phyloP scores from a whole-genome alignment of 2,329 filamentous ascomycete species.

The Colletotrichum sp. region DNA sequence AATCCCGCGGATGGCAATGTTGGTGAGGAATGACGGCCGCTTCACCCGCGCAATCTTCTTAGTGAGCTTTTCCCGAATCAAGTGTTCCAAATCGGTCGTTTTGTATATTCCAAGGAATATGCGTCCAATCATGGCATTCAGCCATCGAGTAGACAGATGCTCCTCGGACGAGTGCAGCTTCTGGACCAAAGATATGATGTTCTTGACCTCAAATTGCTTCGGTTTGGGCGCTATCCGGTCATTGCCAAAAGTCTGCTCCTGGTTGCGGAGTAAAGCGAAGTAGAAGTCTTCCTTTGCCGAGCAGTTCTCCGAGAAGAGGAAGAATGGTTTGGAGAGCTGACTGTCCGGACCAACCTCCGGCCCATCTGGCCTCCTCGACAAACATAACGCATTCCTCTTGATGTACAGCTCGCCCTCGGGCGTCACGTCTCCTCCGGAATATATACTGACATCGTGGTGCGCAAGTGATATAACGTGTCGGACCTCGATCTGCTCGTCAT shows the following conservation, averaged over 20 bases:
- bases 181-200: conserved; percentile 90
- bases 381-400: conserved; percentile 87
- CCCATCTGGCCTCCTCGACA: conserved; percentile 68
- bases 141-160: conserved; percentile 87
- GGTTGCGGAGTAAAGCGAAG: conserved; percentile 85
- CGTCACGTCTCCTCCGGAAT: conserved; percentile 77
- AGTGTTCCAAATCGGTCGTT: conserved; percentile 79
- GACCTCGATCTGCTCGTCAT: conserved; percentile 93
- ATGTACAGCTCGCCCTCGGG: conserved; percentile 95
- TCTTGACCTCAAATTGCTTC: conserved; percentile 79
- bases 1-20: conserved; percentile 81
- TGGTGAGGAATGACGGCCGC: conserved; percentile 87
- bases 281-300: conserved; percentile 99
- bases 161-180: conserved; percentile 91
- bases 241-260: conserved; percentile 69
- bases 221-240: conserved; percentile 68
- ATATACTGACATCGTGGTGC: conserved; percentile 85
- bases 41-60: conserved; percentile 97
- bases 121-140: conserved; percentile 89
- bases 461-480: conserved; percentile 93
- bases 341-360: conserved; percentile 61
- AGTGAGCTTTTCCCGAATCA: conserved; percentile 84
- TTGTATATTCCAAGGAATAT: conserved; percentile 89
- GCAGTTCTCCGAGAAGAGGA: conserved; percentile 91
- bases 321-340: conserved; percentile 80